These are phyloP conservation scores for Aureobasidium namibiae DNA, from an alignment of 2,329 filamentous ascomycete genomes.

Conservation along the genomic window DNA sequence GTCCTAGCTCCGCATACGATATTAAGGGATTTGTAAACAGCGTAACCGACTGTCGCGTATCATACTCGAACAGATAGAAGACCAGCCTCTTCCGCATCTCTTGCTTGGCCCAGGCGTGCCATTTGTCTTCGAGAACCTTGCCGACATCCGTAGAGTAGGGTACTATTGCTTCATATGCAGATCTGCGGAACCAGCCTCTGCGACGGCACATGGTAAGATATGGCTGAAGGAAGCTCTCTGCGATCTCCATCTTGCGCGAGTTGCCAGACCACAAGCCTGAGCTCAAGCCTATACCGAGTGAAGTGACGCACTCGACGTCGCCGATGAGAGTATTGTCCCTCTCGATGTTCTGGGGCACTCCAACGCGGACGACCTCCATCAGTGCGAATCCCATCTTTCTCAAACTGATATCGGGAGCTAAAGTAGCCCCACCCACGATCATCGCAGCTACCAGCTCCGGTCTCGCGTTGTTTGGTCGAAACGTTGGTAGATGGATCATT, in stretches of 20 bases:
- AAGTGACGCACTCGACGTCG: slow-evolving; percentile 44
- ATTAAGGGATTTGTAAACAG: slow-evolving; percentile 57
- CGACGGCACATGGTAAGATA: slow-evolving; percentile 47
- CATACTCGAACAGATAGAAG: slow-evolving; percentile 57
- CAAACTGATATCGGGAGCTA: slow-evolving; percentile 50
- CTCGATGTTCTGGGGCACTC: slow-evolving; percentile 36
- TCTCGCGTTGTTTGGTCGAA: slow-evolving; percentile 47
- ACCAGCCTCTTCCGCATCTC: slow-evolving; percentile 61
- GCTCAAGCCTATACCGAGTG: slow-evolving; percentile 42
- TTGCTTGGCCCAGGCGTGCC: slow-evolving; percentile 53
- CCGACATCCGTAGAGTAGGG: slow-evolving; percentile 49
- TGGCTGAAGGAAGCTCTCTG: slow-evolving; percentile 49
- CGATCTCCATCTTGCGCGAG: slow-evolving; percentile 51
- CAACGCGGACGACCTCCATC: slow-evolving; percentile 40
- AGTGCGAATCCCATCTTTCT: slow-evolving; percentile 52
- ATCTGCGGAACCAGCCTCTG: slow-evolving; percentile 49
- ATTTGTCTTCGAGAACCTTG: slow-evolving; percentile 53
- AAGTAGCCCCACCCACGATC: slow-evolving; percentile 52
- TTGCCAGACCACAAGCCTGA: slow-evolving; percentile 53
- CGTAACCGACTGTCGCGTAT: slow-evolving; percentile 60
- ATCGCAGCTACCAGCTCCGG: slow-evolving; percentile 55
- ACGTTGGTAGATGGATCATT: slow-evolving; percentile 55
- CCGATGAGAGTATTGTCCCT: slow-evolving; percentile 43
- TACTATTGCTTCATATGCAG: slow-evolving; percentile 32
- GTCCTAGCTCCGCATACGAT: slow-evolving; percentile 59